Conservation (phyloP, 2,329 filamentous ascomycete species). For the Sclerotinia nivalis region DNA sequence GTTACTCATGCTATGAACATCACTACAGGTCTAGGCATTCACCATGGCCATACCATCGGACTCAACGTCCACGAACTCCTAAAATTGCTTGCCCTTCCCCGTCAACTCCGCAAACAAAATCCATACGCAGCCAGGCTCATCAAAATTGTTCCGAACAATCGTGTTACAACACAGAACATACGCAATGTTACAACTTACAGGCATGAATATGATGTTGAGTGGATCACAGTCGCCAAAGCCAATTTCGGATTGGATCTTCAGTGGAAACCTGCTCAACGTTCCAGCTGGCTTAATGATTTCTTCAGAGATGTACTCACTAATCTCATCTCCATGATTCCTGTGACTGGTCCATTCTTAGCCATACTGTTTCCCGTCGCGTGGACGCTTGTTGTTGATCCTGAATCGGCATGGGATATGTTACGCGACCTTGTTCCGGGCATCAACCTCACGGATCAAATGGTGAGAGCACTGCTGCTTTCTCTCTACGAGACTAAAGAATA, state of each 20-base stretch:
- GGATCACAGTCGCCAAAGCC: neutral
- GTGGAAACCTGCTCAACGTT: neutral
- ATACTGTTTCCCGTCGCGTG: slow-evolving; percentile 4
- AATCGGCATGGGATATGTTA: neutral
- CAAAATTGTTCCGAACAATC: neutral
- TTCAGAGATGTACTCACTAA: neutral
- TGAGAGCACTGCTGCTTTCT: neutral
- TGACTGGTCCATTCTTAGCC: neutral
- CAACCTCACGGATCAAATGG: slow-evolving; percentile 3
- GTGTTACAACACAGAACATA: neutral
- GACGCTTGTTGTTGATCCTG: neutral
- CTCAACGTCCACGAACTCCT: neutral
- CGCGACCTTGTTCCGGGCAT: neutral
- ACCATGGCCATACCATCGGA: neutral
- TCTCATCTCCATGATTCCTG: neutral
- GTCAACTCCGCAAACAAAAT: slow-evolving; percentile 7
- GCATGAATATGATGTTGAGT: neutral
- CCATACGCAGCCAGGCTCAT: slow-evolving; percentile 1
- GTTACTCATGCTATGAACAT: neutral
- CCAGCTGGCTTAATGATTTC: slow-evolving; percentile 3
- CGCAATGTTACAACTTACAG: neutral
- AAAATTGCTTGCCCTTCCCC: neutral
- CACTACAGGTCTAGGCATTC: neutral
- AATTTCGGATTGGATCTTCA: neutral
- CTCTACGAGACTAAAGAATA: neutral